Base-by-base conservation (phyloP, 805 yeast species). In the Limtongia smithiae region DNA sequence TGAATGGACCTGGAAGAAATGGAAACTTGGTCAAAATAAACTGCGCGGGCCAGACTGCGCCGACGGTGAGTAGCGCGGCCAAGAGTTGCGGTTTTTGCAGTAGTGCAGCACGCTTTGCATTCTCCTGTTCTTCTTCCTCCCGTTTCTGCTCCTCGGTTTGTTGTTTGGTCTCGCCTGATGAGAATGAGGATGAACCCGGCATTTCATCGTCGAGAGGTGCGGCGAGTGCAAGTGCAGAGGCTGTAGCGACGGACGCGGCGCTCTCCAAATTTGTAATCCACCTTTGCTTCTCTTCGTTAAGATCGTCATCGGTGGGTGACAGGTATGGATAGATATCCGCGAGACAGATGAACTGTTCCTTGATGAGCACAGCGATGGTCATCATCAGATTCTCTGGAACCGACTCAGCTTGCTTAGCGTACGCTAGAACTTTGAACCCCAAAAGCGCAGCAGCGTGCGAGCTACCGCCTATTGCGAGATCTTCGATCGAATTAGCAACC, bases 171-270 rank as follows among this genome's bases (percentile, higher is more conserved):
- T 85, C 4, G 25, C 37, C 45, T 24, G 33, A 18, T 9, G n/a
- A 12, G 4, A 18, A n/a, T 7, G 15, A 15, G 9, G n/a, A 15
- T 14, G 44, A 11, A 14, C 41, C 27, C 9, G 46, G 41, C 5
- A 38, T 35, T 31, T 83, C 91, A 33, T 79, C 81, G 3, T 75
- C 72, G 33, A 90, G 70, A 0, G 96, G 95, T 8, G 93, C 93
- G 4, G 96, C 96, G 58, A 89, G 64, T 0, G 97, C 93, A 41
- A 90, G 68, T 0, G 95, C 95, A 54, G 83, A 85, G 0, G 86
- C 83, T 21, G 78, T 75, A 0, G 90, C 83, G 53, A 72, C 71
- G 59, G 74, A 71, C 0, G 85, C 78, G 50, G 79, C 76, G 11
- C 78, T 78, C 14, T 81, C 80, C 48, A 77, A 62, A 8, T 73